Evolutionary conservation across 257 asterid genomes (phyloP).

Genomic region (Solanum lycopersicoides): DNA sequence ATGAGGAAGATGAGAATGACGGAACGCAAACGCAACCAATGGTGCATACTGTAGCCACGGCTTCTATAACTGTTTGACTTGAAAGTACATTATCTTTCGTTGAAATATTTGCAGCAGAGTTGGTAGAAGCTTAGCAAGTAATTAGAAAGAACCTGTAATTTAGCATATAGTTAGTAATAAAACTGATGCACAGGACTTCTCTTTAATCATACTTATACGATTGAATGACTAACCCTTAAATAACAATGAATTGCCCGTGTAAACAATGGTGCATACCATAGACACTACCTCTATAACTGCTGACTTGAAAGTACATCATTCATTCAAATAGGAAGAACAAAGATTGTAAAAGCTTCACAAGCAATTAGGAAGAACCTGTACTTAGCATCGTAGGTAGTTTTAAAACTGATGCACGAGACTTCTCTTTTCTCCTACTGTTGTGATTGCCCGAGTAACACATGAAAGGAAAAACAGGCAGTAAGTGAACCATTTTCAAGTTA

Average conservation of each 20-base stretch:
- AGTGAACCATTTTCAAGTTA: not conserved
- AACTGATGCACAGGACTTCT: not conserved
- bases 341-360: not conserved
- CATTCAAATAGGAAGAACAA: not conserved
- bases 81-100: not conserved
- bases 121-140: not conserved
- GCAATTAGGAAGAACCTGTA: not conserved
- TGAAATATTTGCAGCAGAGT: not conserved
- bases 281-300: conserved; percentile 37
- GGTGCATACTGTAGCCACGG: conserved; percentile 23
- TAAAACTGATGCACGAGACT: not conserved
- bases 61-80: conserved; percentile 35
- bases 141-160: not conserved
- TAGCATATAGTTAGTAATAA: not conserved
- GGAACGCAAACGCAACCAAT: not conserved
- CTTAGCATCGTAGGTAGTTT: not conserved
- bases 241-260: not conserved
- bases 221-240: not conserved
- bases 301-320: not conserved
- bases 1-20: conserved; percentile 23
- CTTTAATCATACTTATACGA: not conserved
- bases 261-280: conserved; percentile 11
- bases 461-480: not conserved
- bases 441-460: too few species aligned
- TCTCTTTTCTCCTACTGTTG: not conserved